Conservation (phyloP, 345 rosid genomes). For the Carallia pectinifolia region DNA sequence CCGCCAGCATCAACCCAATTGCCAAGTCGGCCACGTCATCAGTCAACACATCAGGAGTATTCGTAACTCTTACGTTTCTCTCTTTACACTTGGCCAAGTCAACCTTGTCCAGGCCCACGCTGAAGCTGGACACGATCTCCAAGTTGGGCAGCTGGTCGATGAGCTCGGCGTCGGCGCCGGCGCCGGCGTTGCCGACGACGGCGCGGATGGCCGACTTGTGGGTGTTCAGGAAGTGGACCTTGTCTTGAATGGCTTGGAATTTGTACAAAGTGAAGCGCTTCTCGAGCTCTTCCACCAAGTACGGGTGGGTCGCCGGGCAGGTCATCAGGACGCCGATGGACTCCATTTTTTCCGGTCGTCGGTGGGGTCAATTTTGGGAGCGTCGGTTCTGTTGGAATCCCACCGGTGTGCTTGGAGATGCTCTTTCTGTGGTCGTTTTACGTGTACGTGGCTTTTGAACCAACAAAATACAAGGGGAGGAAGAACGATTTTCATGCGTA, state of each 20-base stretch:
- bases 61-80: constrained; percentile 66
- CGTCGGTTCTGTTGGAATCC: too few species aligned
- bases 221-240: constrained; percentile 35
- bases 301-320: constrained; percentile 46
- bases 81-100: constrained; percentile 71
- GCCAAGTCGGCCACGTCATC: constrained; percentile 90
- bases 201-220: constrained; percentile 61
- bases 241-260: constrained; percentile 46
- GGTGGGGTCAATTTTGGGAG: too few species aligned
- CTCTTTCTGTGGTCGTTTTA: too few species aligned
- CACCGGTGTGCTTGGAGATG: too few species aligned
- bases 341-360: constrained; percentile 39
- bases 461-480: too few species aligned
- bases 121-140: constrained; percentile 71
- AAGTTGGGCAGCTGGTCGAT: constrained; percentile 62
- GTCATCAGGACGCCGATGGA: constrained; percentile 71
- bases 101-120: constrained; percentile 83
- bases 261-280: constrained; percentile 64
- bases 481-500: too few species aligned
- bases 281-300: constrained; percentile 69
- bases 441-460: too few species aligned
- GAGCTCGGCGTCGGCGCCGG: constrained; percentile 70
- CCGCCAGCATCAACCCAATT: constrained; percentile 67
- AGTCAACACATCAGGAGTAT: constrained; percentile 86
- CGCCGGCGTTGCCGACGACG: constrained; percentile 55